These are phyloP conservation scores for Copromyces sp. DNA, from an alignment of 495 filamentous ascomycete genomes.

Conservation along the genomic window DNA sequence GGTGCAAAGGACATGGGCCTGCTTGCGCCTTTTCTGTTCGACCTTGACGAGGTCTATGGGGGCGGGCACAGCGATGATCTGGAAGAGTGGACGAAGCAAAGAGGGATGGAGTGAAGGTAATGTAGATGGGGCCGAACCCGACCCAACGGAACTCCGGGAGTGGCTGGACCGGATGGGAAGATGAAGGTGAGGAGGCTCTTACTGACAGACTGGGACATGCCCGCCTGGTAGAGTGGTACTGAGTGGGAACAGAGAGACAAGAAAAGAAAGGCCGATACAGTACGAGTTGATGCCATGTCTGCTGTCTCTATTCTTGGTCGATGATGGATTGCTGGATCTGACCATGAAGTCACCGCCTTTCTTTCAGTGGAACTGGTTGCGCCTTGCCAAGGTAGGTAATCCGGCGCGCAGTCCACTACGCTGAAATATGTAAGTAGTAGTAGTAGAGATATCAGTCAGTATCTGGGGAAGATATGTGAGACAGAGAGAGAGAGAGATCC, in stretches of 20 bases:
- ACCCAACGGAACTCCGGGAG: background rate
- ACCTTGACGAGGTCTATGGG: background rate
- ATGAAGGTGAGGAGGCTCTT: background rate
- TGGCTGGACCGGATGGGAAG: background rate
- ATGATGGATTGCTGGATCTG: background rate
- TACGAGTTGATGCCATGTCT: background rate
- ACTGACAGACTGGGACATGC: background rate
- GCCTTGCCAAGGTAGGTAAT: background rate
- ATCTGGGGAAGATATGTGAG: background rate
- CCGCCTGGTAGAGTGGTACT: background rate
- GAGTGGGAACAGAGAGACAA: background rate
- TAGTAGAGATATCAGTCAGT: background rate
- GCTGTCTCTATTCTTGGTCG: background rate
- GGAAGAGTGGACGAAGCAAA: background rate
- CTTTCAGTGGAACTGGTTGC: background rate
- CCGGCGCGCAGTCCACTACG: background rate
- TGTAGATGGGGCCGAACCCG: background rate
- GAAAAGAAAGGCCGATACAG: background rate
- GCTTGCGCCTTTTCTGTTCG: background rate
- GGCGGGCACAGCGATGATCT: background rate
- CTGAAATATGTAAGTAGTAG: background rate
- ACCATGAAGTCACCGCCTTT: background rate
- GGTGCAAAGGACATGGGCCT: background rate
- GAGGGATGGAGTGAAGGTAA: background rate
- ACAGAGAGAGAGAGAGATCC: background rate